Percentiles rank a stretch among this genome's conserved stretches.
phyloP scores from a whole-genome alignment of 1,139 yeast genomes.

The Debaryomyces robertsiae region DNA sequence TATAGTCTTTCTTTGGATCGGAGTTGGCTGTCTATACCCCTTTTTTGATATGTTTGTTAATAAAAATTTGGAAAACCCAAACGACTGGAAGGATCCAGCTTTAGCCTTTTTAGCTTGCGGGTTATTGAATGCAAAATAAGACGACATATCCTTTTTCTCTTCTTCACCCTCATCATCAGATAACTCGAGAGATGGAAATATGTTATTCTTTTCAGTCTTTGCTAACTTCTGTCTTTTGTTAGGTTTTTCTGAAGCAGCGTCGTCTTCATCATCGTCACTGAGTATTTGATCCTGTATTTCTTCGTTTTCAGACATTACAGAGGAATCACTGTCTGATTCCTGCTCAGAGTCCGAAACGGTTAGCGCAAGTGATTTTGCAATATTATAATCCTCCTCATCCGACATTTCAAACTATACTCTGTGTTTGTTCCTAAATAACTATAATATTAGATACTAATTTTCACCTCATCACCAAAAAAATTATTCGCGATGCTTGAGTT shows the following conservation, averaged over 20 bases:
- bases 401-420: conserved; percentile 30
- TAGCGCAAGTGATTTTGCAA: conserved; percentile 64
- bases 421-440: neutral
- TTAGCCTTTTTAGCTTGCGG: conserved; percentile 65
- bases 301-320: conserved; percentile 26
- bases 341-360: conserved; percentile 44
- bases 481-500: conserved; percentile 8
- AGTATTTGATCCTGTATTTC: conserved; percentile 63
- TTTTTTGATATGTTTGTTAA: conserved; percentile 73
- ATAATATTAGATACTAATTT: conserved; percentile 6
- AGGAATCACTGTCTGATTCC: conserved; percentile 28
- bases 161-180: conserved; percentile 58
- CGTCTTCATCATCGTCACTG: conserved; percentile 48
- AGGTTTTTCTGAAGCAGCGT: conserved; percentile 27
- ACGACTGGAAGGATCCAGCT: conserved; percentile 83
- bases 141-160: conserved; percentile 45
- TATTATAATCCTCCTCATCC: conserved; percentile 69
- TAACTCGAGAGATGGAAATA: conserved; percentile 68
- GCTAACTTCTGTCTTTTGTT: conserved; percentile 24
- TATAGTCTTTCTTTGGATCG: conserved; percentile 93
- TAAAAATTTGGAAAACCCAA: conserved; percentile 79
- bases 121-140: conserved; percentile 41
- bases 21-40: conserved; percentile 95
- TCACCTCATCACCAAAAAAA: conserved; percentile 13
- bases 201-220: conserved; percentile 15